Percentiles rank a stretch among this genome's conserved stretches.
Conservation (phyloP, 345 rosid species). For the Sonneratia caseolaris region DNA sequence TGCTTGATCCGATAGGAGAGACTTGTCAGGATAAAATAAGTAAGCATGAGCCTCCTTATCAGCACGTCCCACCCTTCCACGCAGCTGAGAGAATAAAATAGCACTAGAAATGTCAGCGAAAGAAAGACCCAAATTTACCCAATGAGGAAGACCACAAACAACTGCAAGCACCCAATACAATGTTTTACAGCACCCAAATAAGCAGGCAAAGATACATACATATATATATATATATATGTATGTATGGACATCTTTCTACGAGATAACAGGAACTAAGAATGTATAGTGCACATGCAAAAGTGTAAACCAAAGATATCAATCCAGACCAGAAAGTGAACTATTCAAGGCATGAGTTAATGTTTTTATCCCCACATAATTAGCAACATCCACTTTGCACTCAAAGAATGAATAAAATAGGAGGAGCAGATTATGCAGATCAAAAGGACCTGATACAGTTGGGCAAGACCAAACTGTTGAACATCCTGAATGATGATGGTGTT, state of each 20-base stretch:
- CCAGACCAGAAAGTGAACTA: neutral
- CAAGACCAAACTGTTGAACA: constrained; percentile 90
- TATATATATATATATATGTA: neutral
- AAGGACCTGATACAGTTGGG: constrained; percentile 80
- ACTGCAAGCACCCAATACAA: neutral
- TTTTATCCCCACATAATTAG: neutral
- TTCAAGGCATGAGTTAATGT: neutral
- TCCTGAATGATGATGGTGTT: constrained; percentile 93
- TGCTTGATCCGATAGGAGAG: constrained; percentile 67
- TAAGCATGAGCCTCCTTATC: constrained; percentile 94
- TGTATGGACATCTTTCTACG: too few species aligned
- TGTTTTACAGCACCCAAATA: neutral
- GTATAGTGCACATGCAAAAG: neutral
- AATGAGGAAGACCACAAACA: neutral
- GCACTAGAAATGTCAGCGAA: constrained; percentile 10
- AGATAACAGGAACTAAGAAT: neutral
- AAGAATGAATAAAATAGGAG: neutral
- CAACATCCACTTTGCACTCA: neutral
- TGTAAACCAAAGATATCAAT: neutral
- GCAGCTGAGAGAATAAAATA: constrained; percentile 46
- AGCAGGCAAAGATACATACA: neutral
- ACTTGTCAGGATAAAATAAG: constrained; percentile 86
- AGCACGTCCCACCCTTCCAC: constrained; percentile 98
- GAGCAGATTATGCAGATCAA: neutral
- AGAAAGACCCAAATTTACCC: neutral